phyloP scores from a whole-genome alignment of 495 filamentous ascomycete species.

The Daldinia caldariorum region DNA sequence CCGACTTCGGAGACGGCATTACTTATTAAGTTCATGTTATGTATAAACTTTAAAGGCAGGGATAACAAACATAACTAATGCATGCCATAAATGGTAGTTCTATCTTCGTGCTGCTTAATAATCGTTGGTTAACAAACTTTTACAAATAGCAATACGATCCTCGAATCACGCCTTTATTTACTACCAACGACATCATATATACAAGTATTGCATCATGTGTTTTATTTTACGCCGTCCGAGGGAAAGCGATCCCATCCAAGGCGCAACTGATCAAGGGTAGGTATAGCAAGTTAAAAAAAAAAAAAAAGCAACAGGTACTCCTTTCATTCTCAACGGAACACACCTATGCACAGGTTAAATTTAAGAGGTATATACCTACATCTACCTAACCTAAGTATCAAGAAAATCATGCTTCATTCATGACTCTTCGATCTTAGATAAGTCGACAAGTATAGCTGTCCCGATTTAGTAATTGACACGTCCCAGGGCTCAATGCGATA shows the following conservation, averaged over 20 bases:
- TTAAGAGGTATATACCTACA: no score
- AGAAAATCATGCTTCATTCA: slow-evolving; percentile 11
- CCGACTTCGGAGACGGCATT: slow-evolving; percentile 35
- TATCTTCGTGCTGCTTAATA: slow-evolving; percentile 26
- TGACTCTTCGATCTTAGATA: slow-evolving; percentile 39
- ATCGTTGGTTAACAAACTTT: not conserved
- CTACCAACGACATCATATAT: not conserved
- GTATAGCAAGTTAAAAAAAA: not conserved
- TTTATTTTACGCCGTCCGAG: not conserved
- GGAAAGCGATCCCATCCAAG: not conserved
- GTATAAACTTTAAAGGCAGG: not conserved
- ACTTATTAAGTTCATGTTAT: not conserved
- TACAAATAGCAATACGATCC: not conserved
- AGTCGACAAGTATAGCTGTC: slow-evolving; percentile 6
- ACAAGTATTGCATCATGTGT: not conserved
- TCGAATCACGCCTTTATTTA: slow-evolving; percentile 25
- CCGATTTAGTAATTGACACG: slow-evolving; percentile 32
- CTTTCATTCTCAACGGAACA: not conserved
- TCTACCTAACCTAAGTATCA: not conserved
- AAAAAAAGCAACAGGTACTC: not conserved
- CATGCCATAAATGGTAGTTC: no score
- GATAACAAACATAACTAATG: no score
- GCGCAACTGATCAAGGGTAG: not conserved
- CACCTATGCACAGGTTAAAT: not conserved
- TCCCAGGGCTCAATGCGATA: slow-evolving; percentile 28